A percentile compares a stretch with the other conserved stretches of the same genome.
These are phyloP conservation scores for Mycena capillaripes DNA, from an alignment of 768 basidiomycete genomes.

Conservation along the genomic window DNA sequence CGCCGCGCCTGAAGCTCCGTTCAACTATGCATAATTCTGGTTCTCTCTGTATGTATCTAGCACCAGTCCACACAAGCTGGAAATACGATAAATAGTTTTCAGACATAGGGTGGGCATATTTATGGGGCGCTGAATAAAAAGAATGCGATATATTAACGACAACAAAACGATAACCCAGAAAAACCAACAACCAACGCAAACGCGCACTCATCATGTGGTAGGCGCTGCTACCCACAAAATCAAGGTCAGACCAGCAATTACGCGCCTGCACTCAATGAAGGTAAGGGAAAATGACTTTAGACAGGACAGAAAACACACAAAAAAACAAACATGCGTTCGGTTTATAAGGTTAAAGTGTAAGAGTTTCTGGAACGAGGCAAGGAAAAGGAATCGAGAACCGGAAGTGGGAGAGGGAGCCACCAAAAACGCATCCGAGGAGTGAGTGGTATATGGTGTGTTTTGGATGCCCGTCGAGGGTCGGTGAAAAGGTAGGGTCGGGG, in stretches of 20 bases:
- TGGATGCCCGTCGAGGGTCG: conserved; percentile 5
- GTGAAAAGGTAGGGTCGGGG: neutral
- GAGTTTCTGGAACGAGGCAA: neutral
- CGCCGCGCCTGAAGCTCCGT: no score
- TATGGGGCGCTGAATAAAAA: no score
- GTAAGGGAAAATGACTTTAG: neutral
- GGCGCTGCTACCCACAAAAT: no score
- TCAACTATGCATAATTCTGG: no score
- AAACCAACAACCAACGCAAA: neutral
- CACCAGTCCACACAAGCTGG: no score
- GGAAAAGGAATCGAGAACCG: neutral
- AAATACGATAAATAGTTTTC: no score
- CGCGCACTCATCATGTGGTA: neutral
- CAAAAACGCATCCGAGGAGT: conserved; percentile 24
- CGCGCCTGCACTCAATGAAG: neutral
- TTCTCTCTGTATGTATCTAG: no score
- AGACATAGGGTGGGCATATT: no score
- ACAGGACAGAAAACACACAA: no score
- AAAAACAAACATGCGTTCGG: no score
- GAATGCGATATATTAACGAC: no score
- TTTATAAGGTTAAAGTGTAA: neutral
- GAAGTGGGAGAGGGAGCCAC: neutral
- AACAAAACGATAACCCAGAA: no score
- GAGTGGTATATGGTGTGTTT: conserved; percentile 32
- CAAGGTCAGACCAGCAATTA: neutral